These are phyloP conservation scores for Lentinus tigrinus DNA, from an alignment of 768 basidiomycete species.

Conservation along the genomic window DNA sequence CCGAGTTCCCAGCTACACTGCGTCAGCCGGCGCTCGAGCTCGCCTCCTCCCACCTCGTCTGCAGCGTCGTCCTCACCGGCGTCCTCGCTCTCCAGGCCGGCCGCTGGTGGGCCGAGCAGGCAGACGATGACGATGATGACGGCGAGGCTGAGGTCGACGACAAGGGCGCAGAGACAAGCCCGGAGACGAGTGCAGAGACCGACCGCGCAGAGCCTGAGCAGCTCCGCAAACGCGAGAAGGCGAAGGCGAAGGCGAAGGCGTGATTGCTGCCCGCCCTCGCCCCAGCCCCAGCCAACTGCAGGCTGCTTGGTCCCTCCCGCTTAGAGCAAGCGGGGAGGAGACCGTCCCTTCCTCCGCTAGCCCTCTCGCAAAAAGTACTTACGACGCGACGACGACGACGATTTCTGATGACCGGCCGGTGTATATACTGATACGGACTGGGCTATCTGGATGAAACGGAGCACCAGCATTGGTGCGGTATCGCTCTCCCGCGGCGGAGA, in stretches of 20 bases:
- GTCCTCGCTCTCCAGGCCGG: conserved; percentile 81
- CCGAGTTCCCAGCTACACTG: conserved; percentile 63
- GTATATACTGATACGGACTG: background rate
- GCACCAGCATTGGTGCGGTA: background rate
- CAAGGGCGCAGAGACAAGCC: background rate
- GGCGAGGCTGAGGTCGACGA: conserved; percentile 15
- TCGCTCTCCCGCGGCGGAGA: too few relatives aligned
- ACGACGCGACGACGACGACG: conserved; percentile 5
- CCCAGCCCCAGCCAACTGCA: background rate
- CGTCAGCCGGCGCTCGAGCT: conserved; percentile 70
- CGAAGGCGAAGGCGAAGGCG: conserved; percentile 4
- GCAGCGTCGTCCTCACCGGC: conserved; percentile 86
- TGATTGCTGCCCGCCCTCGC: background rate
- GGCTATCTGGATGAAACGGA: background rate
- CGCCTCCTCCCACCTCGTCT: conserved; percentile 81
- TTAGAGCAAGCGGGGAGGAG: background rate
- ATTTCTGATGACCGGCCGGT: background rate
- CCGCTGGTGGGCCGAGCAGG: conserved; percentile 80
- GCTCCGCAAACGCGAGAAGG: conserved; percentile 9
- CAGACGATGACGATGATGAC: conserved; percentile 63
- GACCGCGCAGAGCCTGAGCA: conserved; percentile 5
- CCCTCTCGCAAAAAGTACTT: conserved; percentile 8
- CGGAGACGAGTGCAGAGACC: conserved; percentile 12
- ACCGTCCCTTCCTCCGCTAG: background rate
- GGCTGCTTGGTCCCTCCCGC: background rate